Percentiles rank a stretch among this genome's conserved stretches.
Conservation (phyloP, 176 grass and related monocot species). For the Otatea glauca region DNA sequence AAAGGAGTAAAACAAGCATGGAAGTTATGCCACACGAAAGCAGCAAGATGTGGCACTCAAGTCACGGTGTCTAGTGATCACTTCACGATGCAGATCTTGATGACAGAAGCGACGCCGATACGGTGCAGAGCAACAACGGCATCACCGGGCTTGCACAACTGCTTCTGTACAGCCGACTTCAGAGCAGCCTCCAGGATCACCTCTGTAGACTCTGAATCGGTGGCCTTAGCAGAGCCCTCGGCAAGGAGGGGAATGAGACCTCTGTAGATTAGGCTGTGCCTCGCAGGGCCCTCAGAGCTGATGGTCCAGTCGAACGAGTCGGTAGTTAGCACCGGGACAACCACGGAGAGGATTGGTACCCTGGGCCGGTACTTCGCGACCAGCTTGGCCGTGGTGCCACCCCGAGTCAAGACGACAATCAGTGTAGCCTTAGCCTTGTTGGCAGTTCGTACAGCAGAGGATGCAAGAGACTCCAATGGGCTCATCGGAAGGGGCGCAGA, state of each 20-base stretch:
- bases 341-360: constrained; percentile 86
- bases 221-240: constrained; percentile 89
- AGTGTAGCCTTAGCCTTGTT: constrained; percentile 77
- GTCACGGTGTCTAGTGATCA: constrained; percentile 1
- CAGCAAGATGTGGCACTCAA: not conserved
- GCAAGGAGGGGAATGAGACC: constrained; percentile 76
- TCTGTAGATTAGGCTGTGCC: constrained; percentile 81
- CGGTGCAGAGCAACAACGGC: constrained; percentile 77
- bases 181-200: constrained; percentile 74
- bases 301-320: constrained; percentile 85
- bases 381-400: constrained; percentile 84
- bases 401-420: constrained; percentile 85
- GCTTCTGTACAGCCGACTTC: constrained; percentile 62
- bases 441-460: constrained; percentile 83
- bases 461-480: constrained; percentile 84
- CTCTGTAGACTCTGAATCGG: constrained; percentile 84
- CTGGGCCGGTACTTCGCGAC: constrained; percentile 84
- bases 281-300: constrained; percentile 74
- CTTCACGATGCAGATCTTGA: constrained; percentile 96
- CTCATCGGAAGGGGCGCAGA: constrained; percentile 86
- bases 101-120: constrained; percentile 82
- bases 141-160: constrained; percentile 78
- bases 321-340: constrained; percentile 72
- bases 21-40: not conserved
- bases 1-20: constrained; percentile 27